Conservation (phyloP, 495 filamentous ascomycete species). For the Penicillium pulvis region DNA sequence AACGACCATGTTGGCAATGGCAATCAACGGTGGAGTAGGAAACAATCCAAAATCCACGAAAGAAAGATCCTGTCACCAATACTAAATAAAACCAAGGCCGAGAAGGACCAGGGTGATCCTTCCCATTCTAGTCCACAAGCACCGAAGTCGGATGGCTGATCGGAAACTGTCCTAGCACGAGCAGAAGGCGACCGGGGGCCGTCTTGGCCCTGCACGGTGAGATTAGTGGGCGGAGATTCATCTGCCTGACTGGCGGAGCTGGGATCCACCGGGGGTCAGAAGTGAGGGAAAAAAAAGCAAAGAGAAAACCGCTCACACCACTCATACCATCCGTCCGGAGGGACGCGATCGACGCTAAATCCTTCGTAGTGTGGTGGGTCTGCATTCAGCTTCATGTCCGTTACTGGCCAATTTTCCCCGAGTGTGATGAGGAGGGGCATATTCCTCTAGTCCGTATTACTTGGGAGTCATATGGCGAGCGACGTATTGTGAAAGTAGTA, state of each 20-base stretch:
- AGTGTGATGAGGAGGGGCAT: not conserved
- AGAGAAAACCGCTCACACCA: slow-evolving; percentile 3
- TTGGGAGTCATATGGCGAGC: too few species aligned
- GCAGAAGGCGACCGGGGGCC: slow-evolving; percentile 10
- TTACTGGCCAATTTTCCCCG: not conserved
- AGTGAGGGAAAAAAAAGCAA: slow-evolving; percentile 3
- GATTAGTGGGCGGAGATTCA: not conserved
- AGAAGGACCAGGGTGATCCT: slow-evolving; percentile 3
- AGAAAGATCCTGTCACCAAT: not conserved
- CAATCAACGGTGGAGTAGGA: not conserved
- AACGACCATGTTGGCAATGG: slow-evolving; percentile 10
- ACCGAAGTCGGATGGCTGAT: slow-evolving; percentile 13
- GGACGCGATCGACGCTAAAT: slow-evolving; percentile 7
- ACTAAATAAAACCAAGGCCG: not conserved
- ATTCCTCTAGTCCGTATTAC: too few species aligned
- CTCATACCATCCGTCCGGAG: not conserved
- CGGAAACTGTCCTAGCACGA: slow-evolving; percentile 7
- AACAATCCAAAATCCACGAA: not conserved
- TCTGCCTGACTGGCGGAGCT: not conserved
- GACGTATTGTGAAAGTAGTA: not conserved
- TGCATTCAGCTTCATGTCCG: not conserved
- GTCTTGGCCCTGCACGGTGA: slow-evolving; percentile 6
- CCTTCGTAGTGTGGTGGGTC: slow-evolving; percentile 6
- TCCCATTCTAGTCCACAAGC: slow-evolving; percentile 2
- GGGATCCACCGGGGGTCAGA: slow-evolving; percentile 7